Base-by-base conservation (phyloP, 176 grass and related monocot genomes). In the Eleusine coracana region DNA sequence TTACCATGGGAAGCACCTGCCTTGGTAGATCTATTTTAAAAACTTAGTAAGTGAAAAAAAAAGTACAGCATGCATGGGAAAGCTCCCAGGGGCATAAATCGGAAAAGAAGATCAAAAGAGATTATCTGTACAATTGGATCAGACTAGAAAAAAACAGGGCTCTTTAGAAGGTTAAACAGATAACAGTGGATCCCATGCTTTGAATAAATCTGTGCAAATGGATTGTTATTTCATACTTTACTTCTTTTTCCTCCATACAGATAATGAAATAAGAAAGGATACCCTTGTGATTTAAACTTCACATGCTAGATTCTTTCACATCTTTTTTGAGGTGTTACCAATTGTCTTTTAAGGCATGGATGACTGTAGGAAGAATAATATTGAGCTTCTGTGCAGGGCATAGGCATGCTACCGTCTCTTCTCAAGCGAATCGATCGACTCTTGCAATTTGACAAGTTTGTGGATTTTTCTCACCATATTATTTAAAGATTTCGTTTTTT, bases 391-490 rank as follows among this genome's bases (percentile, higher is more conserved):
- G 41, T 84, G 38, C 87, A 99, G 96, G 88, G 87, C 62, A 83
- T 92, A 69, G 59, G 84, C 51, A 75, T 91, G 49, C 89, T 99
- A 39, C 83, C 91, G 13, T 93, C 89, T 66, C 91, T 99, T 80
- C 93, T 99, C 66, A 99, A 99, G 83, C 82, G 91, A 39, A 93
- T 99, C 75, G 96, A 99, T 77, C 87, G 89, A 69, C 87, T 99
- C 41, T 68, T 99, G 75, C 93, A 99, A 86, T 89, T 96, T 88
- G 96, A 99, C 64, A 96, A 85, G 96, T 99, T 65, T 66, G 77
- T 80, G 31, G 20, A 81, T 73, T 66, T 68, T 20, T 14, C 28
- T 58, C 5, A 44, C 63, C 55, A 42, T 68, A 25, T 74, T 88
- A 44, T 67, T 69, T 73, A 21, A 13, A 7, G 23, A 28, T 62